Evolutionary conservation across 2,329 filamentous ascomycete species (phyloP).

Genomic region (Mycocentrospora acerina): DNA sequence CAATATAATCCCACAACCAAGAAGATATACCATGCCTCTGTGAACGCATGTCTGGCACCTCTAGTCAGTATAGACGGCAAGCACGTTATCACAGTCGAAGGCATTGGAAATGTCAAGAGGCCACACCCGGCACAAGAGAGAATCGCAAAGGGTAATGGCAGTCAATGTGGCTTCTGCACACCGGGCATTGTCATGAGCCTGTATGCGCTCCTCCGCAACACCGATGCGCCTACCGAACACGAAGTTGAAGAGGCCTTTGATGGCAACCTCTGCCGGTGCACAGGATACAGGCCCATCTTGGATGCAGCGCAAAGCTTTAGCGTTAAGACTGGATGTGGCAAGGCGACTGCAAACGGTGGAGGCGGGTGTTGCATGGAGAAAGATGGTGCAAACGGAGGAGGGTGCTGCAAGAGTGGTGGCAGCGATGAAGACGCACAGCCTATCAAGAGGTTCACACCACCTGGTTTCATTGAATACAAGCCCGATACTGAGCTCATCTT

Average conservation of each 20-base stretch:
- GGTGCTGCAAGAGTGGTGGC: constrained; percentile 44
- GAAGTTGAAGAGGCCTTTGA: constrained; percentile 96
- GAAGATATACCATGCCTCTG: constrained; percentile 91
- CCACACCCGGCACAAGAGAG: constrained; percentile 91
- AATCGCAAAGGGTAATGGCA: constrained; percentile 87
- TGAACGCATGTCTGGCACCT: constrained; percentile 93
- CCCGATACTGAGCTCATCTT: constrained; percentile 95
- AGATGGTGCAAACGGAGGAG: constrained; percentile 42
- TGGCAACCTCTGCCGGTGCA: constrained; percentile 93
- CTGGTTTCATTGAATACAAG: constrained; percentile 91
- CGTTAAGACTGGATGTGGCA: constrained; percentile 57
- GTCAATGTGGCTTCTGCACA: constrained; percentile 94
- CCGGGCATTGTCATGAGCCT: constrained; percentile 97
- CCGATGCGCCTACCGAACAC: constrained; percentile 71
- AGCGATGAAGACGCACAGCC: constrained; percentile 42
- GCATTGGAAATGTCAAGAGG: constrained; percentile 82
- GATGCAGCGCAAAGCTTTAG: constrained; percentile 93
- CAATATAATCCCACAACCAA: constrained; percentile 92
- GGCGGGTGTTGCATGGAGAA: constrained; percentile 72
- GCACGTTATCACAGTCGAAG: constrained; percentile 96
- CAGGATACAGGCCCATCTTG: constrained; percentile 89
- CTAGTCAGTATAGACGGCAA: constrained; percentile 94
- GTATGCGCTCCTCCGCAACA: constrained; percentile 88
- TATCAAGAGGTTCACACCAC: constrained; percentile 71
- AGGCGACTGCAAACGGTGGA: constrained; percentile 59